Evolutionary conservation across 2,329 filamentous ascomycete species (phyloP).

Genomic region (Dactylonectria macrodidyma): DNA sequence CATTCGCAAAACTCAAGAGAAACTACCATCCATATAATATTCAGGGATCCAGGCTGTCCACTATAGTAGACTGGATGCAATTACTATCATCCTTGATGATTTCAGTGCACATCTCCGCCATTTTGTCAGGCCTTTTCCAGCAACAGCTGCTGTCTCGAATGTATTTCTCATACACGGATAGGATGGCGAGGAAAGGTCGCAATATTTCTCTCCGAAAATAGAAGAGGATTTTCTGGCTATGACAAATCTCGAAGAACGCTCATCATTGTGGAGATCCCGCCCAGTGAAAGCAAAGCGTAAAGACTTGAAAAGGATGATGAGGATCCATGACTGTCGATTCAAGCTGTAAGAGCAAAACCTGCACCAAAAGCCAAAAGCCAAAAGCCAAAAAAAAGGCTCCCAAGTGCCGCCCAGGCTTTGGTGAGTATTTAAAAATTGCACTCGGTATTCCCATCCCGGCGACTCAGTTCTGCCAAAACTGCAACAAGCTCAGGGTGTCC

Average conservation of each 20-base stretch:
- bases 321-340: not conserved
- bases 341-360: not conserved
- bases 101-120: too few species aligned
- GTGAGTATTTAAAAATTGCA: not conserved
- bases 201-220: not conserved
- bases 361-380: not conserved
- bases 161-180: not conserved
- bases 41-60: too few species aligned
- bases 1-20: not conserved
- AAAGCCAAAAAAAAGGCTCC: not conserved
- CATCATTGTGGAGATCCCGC: too few species aligned
- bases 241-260: not conserved
- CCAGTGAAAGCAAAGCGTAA: not conserved
- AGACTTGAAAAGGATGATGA: not conserved
- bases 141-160: not conserved
- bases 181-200: not conserved
- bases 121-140: too few species aligned
- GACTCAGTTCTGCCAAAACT: not conserved
- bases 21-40: not conserved
- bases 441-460: not conserved
- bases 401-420: not conserved
- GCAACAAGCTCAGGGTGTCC: not conserved
- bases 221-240: not conserved
- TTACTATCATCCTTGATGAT: too few species aligned
- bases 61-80: too few species aligned